These are phyloP conservation scores for Prunella vulgaris DNA, from an alignment of 257 asterid species.

Conservation along the genomic window DNA sequence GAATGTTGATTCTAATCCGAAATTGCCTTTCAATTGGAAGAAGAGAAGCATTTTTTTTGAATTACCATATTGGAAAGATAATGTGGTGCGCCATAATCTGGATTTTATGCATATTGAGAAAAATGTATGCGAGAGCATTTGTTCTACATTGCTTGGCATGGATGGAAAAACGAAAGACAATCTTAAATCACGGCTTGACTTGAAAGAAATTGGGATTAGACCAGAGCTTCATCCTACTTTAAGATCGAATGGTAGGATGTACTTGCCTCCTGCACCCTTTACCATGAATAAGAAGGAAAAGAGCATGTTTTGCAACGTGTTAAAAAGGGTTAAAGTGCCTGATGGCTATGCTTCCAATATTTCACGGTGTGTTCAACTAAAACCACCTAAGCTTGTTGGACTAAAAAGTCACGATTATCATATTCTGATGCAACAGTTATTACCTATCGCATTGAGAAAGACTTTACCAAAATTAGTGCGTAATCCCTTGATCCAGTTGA, in stretches of 20 bases:
- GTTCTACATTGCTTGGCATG: background rate
- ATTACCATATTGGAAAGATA: conserved; percentile 5
- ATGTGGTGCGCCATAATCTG: background rate
- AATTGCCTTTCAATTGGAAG: background rate
- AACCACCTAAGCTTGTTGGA: conserved; percentile 3
- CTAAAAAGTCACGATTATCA: conserved; percentile 9
- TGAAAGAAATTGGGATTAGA: background rate
- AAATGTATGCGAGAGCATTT: conserved; percentile 10
- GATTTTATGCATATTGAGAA: conserved; percentile 11
- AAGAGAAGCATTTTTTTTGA: background rate
- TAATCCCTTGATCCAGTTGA: background rate
- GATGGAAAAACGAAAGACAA: conserved; percentile 1
- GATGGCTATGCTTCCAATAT: background rate
- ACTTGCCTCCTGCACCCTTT: background rate
- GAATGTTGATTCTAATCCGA: background rate
- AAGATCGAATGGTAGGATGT: background rate
- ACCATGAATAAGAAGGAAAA: conserved; percentile 2
- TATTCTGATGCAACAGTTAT: conserved; percentile 8
- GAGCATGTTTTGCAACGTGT: conserved; percentile 2
- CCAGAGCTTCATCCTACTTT: background rate
- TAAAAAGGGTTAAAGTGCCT: background rate
- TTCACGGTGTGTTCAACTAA: background rate
- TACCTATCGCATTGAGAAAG: background rate
- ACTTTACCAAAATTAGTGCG: background rate
- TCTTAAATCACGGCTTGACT: background rate